Evolutionary conservation across 441 rosid genomes (phyloP).

Genomic region (Aquilaria agallochum): DNA sequence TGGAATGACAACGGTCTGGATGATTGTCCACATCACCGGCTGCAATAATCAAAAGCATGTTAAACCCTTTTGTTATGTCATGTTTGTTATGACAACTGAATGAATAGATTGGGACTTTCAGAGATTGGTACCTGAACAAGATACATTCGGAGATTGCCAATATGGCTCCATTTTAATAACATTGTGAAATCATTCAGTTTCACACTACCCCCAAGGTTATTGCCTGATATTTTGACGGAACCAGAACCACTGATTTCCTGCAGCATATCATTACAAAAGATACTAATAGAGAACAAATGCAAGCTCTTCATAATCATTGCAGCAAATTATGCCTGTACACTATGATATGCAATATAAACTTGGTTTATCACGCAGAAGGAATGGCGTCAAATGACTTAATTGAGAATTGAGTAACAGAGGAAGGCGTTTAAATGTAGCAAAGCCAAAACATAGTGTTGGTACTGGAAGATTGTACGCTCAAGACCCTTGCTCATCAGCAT

Average conservation of each 20-base stretch:
- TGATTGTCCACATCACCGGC: conserved; percentile 86
- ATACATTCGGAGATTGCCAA: conserved; percentile 72
- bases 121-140: conserved; percentile 57
- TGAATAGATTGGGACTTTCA: not conserved
- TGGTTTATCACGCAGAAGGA: not conserved
- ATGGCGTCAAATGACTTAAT: not conserved
- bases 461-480: no score
- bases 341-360: not conserved
- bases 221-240: conserved; percentile 58
- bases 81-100: not conserved
- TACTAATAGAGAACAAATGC: not conserved
- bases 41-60: conserved; percentile 23
- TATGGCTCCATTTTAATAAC: conserved; percentile 81
- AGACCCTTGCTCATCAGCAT: no score
- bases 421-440: not conserved
- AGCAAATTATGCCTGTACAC: no score
- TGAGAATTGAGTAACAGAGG: not conserved
- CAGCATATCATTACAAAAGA: not conserved
- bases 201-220: conserved; percentile 79
- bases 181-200: conserved; percentile 62
- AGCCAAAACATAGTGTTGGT: not conserved
- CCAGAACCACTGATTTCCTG: conserved; percentile 73
- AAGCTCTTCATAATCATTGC: not conserved
- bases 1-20: conserved; percentile 79
- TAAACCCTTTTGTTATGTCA: not conserved